Evolutionary conservation across 441 rosid species (phyloP).

Genomic region (Brassica hybrid): DNA sequence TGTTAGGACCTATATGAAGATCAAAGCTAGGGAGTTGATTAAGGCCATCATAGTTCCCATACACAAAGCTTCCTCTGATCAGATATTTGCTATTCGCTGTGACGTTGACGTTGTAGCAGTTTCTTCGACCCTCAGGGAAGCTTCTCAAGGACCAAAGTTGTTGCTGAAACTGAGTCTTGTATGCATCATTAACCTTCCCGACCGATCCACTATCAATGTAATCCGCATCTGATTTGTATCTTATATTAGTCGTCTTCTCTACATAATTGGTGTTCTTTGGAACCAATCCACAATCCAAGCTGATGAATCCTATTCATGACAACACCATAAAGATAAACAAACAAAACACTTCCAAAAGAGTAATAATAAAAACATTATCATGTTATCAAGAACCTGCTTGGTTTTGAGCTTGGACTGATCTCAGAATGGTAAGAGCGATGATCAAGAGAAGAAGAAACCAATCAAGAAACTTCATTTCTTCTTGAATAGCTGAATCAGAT

Average conservation of each 20-base stretch:
- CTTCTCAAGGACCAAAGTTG: constrained; percentile 1
- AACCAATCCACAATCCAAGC: constrained; percentile 3
- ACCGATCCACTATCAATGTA: constrained; percentile 2
- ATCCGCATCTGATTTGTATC: constrained; percentile 3
- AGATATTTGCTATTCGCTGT: background rate
- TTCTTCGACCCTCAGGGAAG: background rate
- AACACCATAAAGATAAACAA: background rate
- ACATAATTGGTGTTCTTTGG: background rate
- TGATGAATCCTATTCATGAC: constrained; percentile 3
- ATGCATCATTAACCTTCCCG: background rate
- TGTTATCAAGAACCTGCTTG: background rate
- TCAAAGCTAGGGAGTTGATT: constrained; percentile 38
- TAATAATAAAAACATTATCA: background rate
- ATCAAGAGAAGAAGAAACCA: background rate
- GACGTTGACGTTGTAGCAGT: background rate
- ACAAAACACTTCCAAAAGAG: background rate
- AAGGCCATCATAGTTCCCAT: background rate
- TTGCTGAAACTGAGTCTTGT: constrained; percentile 5
- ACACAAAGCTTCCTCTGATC: background rate
- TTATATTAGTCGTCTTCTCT: background rate
- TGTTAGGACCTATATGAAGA: constrained; percentile 42
- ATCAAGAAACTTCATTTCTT: background rate
- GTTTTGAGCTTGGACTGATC: background rate
- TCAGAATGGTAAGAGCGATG: background rate
- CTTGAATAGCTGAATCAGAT: background rate